Evolutionary conservation across 176 grass and related monocot genomes (phyloP), one percentile per base, ranked within the genome.

Genomic region (Juncus effusus): DNA sequence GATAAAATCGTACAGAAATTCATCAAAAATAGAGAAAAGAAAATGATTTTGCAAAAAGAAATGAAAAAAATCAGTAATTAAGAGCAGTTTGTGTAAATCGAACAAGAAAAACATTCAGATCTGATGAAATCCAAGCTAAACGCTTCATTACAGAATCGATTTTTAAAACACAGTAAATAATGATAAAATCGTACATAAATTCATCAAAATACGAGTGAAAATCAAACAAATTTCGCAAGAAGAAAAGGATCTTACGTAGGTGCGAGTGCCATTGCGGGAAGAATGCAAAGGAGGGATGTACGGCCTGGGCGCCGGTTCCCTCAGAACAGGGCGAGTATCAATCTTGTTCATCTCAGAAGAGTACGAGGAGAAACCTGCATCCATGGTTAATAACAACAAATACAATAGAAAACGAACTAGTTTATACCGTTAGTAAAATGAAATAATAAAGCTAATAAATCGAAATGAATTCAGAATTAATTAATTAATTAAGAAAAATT

Each of bases 231-330:
- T 16, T 67, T 49, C 16, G 14, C 3, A 49, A 36, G 7, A 38
- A 57, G 38, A 10, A 54, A 70, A 6, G 37, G 37, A 10, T 19
- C 69, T 36, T 61, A 73, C 69, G 3, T 60, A 42, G 35, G 38
- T 40, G 55, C 69, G 69, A 4, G 69, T 37, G 39, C 53, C 62
- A 38, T 36, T 36, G 4, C 65, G 69, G 2, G 57, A 71, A 16
- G 65, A 51, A 36, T 11, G 76, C 45, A 78, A 51, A 52, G 76
- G 69, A 78, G 76, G 76, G 10, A 78, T 42, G 55, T 56, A 71
- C 8, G 76, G 76, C 66, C 66, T 62, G 3, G 28, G 15, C 3
- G 54, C 65, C 2, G 70, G 56, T 5, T 78, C 76, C 40, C 53
- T 65, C 19, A 78, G 65, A 54, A 64, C 42, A 19, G 16, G 61